Evolutionary conservation across 345 rosid species (phyloP), one percentile per base, ranked within the genome.

Genomic region (Brassica juncea): DNA sequence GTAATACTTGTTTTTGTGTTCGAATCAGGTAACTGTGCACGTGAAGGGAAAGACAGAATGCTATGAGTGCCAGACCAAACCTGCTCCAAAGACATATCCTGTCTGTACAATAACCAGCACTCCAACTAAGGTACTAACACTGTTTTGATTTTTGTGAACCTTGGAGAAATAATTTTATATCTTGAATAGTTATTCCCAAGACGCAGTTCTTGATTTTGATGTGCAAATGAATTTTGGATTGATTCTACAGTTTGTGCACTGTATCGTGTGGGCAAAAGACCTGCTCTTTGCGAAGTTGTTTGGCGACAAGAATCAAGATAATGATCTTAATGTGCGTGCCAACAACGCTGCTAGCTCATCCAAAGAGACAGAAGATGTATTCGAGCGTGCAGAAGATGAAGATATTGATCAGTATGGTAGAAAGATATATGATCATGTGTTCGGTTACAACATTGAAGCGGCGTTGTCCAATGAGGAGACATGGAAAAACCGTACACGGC

Each of bases 21-120:
- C 63, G 79, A 42, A 66, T 61, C 82, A 96, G 99, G 99, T 96
- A 4, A 88, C 99, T 3, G 91, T 96, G 66, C 99, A 96, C 80
- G 80, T 88, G 74, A 96, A 96, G 82, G 97, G 98, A 25, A 93
- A 85, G 84, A 88, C 99, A 23, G 99, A 93, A 81, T 96, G 99
- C 80, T 96, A 96, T 57, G 99, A 96, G 62, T 93, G 99, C 81
- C 91, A 92, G 78, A 89, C 98, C 71, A 96, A 93, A 84, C 98
- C 97, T 80, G 87, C 97, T 31, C 97, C 99, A 15, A 96, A 93
- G 89, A 89, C 94, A 3, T 96, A 93, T 84, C 99, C 99, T 73
- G 99, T 96, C 74, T 96, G 99, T 84, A 96, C 98, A 39, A 96
- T 96, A 80, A 96, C 99, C 34, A 96, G 97, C 82, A 96, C 98